Base-by-base conservation (phyloP, 257 asterid species). In the Solanum microdontum region DNA sequence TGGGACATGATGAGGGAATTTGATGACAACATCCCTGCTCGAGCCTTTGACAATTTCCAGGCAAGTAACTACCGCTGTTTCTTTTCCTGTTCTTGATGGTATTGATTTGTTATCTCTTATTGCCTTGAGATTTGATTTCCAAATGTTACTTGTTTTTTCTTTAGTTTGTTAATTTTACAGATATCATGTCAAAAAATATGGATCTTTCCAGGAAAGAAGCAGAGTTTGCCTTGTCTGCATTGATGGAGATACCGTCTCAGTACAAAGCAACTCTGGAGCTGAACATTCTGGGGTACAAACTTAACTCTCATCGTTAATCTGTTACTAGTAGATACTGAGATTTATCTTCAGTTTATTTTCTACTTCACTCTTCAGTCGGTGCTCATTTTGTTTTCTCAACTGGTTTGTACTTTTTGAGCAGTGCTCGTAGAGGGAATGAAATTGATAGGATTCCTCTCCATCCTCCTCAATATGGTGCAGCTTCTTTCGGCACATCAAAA, bases 1-100 rank as follows among this genome's bases (percentile, higher is more conserved):
- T 96, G 99, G 99, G 99, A 96, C 88, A 96, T 95, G 98, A 96
- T 96, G 99, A 94, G 87, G 90, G 98, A 96, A 87, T 96, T 96
- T 76, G 99, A 96, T 87, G 99, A 96, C 79, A 96, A 96, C 84
- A 96, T 96, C 86, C 98, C 98, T 85, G 93, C 98, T 91, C 97
- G 99, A 23, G 96, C 94, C 79, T 96, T 96, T 4, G 99, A 96
- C 89, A 96, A 96, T 93, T 96, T 96, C 90, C 99, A 96, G 98
- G 99, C 84, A 90, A 89, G 92, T 84, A 86, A 87, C 12, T 69
- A 85, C 62, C 83, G 17, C 68, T 43, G 82, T 64, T 82, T 84
- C 21, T 51, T 86, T 45, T 40, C 69, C n/a, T 64, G 23, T 24
- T 51, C 37, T 24, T 72, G 39, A 64, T 73, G 58, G 36, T 69